Base-by-base conservation (phyloP, 2,329 filamentous ascomycete species). In the Arthrobotrys megalospora region DNA sequence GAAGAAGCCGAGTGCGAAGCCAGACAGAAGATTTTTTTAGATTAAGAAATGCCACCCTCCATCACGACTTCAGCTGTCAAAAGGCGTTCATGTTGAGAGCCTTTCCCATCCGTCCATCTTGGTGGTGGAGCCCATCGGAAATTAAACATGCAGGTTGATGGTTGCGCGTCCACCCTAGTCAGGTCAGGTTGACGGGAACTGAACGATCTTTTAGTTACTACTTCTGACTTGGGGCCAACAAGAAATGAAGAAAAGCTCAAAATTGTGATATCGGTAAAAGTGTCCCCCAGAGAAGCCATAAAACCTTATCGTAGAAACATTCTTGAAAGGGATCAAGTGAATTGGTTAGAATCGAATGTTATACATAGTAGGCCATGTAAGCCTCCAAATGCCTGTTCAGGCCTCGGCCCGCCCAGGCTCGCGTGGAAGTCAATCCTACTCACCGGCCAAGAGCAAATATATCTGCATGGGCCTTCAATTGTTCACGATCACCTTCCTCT, bases 201-300 rank as follows among this genome's bases (percentile, higher is more conserved):
- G 21, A 48, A 8, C 12, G 7, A 3, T 48, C 45, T 10, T 6
- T 48, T 7, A n/a, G 12, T 4, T 19, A 48, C 6, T 7, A 10
- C 6, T 34, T 32, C 28, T 34, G 50, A 53, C 28, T 19, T 64
- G 45, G 53, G 63, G 36, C 45, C 24, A 28, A 28, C 24, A 28
- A 28, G 24, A 53, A 62, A 73, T 43, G 38, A 52, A 58, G 47
- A 50, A 48, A 67, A 48, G n/a, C 32, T 36, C 45, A 48, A 75
- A 68, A 66, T 53, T 52, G 55, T 70, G 72, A 70, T 76, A 76
- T 70, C 64, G 71, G 55, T 60, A 76, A 70, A 60, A 55, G 24
- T 38, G 19, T 16, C 21, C 63, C 38, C 34, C 64, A 66, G 28
- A 21, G 48, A 63, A 47, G 28, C 50, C 32, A 43, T 8, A 43